Evolutionary conservation across 1,284 basidiomycete genomes (phyloP).

Genomic region (Apiotrichum akiyoshidainum): DNA sequence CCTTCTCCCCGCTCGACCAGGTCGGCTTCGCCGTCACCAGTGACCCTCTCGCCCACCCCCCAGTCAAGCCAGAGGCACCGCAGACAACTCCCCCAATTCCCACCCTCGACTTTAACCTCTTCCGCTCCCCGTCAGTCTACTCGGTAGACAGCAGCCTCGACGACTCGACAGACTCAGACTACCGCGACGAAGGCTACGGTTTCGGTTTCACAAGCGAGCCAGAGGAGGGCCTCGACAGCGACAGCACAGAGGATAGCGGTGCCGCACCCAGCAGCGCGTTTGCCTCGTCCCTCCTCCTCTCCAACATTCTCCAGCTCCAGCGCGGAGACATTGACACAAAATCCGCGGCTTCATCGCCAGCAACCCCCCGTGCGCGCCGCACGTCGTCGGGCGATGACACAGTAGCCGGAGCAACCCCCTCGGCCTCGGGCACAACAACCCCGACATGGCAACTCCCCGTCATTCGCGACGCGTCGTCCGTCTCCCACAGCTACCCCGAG

Average conservation of each 20-base stretch:
- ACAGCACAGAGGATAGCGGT: conserved; percentile 9
- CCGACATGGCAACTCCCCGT: not conserved
- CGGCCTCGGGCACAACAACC: conserved; percentile 6
- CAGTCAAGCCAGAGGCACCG: conserved; percentile 29
- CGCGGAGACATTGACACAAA: not conserved
- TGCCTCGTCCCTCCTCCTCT: not conserved
- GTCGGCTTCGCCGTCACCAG: conserved; percentile 12
- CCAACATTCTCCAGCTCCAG: not conserved
- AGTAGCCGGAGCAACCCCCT: not conserved
- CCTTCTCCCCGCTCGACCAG: conserved; percentile 21
- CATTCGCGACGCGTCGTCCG: not conserved
- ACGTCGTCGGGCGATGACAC: conserved; percentile 1
- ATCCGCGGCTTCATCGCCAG: conserved; percentile 6
- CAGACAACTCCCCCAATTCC: conserved; percentile 37
- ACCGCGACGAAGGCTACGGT: not conserved
- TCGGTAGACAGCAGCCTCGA: conserved; percentile 32
- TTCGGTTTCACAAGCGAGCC: conserved; percentile 4
- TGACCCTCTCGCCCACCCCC: not conserved
- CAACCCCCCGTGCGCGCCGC: conserved; percentile 12
- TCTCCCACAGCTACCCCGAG: not conserved
- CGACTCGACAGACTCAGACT: conserved; percentile 3
- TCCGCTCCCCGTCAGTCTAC: conserved; percentile 38
- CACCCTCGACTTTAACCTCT: conserved; percentile 42
- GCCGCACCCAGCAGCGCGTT: not conserved
- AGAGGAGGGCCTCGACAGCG: conserved; percentile 7